phyloP scores from a whole-genome alignment of 2,329 filamentous ascomycete genomes.

The Talaromyces piceae region DNA sequence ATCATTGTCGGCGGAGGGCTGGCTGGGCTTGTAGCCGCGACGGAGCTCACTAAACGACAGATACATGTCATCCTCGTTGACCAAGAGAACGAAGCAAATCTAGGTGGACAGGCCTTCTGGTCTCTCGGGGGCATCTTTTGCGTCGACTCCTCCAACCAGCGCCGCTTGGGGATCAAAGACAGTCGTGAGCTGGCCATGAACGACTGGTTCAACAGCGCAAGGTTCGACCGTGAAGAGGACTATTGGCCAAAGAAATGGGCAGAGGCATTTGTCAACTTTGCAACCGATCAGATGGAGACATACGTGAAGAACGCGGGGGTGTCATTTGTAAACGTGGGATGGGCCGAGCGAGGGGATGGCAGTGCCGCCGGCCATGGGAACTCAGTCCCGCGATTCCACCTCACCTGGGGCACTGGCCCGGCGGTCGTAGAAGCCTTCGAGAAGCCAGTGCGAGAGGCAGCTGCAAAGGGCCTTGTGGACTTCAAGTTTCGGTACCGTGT shows the following conservation, averaged over 20 bases:
- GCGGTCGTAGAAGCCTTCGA: constrained; percentile 53
- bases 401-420: constrained; percentile 56
- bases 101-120: constrained; percentile 59
- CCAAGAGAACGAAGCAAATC: constrained; percentile 50
- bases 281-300: constrained; percentile 50
- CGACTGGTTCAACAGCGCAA: constrained; percentile 53
- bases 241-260: constrained; percentile 55
- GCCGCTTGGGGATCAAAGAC: constrained; percentile 52
- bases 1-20: constrained; percentile 24
- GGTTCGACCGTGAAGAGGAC: constrained; percentile 52
- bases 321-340: constrained; percentile 50
- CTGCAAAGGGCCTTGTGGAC: constrained; percentile 45
- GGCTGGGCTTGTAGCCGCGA: constrained; percentile 24
- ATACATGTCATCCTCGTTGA: constrained; percentile 37
- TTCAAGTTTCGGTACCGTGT: constrained; percentile 53
- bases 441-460: constrained; percentile 49
- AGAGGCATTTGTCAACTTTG: constrained; percentile 58
- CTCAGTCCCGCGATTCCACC: constrained; percentile 55
- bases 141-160: constrained; percentile 51
- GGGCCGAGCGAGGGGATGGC: constrained; percentile 55
- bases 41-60: constrained; percentile 22
- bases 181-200: constrained; percentile 50
- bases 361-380: constrained; percentile 53
- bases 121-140: constrained; percentile 56
- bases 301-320: constrained; percentile 51